Base-by-base conservation (phyloP, 2,329 filamentous ascomycete genomes). In the Mycosphaerella arachidis region DNA sequence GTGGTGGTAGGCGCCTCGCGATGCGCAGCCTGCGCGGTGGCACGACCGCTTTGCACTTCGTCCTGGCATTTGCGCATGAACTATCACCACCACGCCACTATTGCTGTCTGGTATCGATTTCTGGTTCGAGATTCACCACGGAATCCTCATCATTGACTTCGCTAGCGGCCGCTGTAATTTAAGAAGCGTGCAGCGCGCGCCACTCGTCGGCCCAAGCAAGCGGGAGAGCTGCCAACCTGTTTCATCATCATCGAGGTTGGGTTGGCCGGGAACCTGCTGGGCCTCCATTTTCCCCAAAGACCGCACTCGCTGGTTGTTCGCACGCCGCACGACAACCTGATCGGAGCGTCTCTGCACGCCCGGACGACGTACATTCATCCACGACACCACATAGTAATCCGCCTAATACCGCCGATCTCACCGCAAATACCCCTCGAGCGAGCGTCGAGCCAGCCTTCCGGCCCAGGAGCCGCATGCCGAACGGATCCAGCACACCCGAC, bases 341-440 rank as follows among this genome's bases (percentile, higher is more conserved):
- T 31, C 50, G 46, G 30, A 52, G 50, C 30, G 50, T 52, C 50
- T 35, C 35, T 35, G 50, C 50, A 52, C 50, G 50, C 50, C 50
- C 50, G 46, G 27, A 52, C 30, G 50, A 52, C 50, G 30, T 35
- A 35, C 50, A 35, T 52, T 35, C 50, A 52, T 35, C 50, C 8
- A 52, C 29, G 30, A 16, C 48, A 52, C 30, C 27, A 10, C 46
- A 27, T 50, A 50, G 30, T 35, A 29, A 29, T 30, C 10, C 50
- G 12, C 27, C 24, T 30, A 29, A 31, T 35, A 52, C 50, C 30
- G 18, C 24, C 29, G 20, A 29, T 20, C 29, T 6, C 8, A 13
- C 46, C 46, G 5, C 46, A 20, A 24, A 6, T 18, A 48, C 8
- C 29, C 29, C 46, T 30, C 30, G 50, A 52, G 50, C 31, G 31